Base-by-base conservation (phyloP, 805 yeast genomes). In the Candida piceae region DNA sequence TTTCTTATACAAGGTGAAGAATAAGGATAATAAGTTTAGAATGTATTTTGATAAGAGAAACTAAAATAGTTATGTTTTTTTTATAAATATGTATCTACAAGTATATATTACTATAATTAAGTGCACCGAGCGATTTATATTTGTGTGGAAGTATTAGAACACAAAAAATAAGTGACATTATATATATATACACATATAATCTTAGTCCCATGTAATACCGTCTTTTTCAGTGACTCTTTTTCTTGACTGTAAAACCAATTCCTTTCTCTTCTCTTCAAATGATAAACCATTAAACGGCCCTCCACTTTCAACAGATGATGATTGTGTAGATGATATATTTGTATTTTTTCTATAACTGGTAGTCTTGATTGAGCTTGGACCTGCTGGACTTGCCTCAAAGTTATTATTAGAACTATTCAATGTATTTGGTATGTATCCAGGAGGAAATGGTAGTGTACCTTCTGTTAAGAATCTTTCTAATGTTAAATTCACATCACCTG, bases 401-500 rank as follows among this genome's bases (percentile, higher is more conserved):
- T 16, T 28, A 18, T 32, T 31, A 8, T 34, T 26, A 7, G n/a
- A 13, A 17, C 8, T 41, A 18, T 27, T n/a, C n/a, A n/a, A n/a
- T 7, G 6, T 6, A 7, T 20, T 27, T 9, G 29, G 22, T 7
- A 39, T n/a, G n/a, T 23, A 22, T 7, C 41, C 42, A 6, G 51
- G 51, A 6, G 44, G 44, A 13, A 30, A 27, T 15, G 87, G 85
- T 35, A 82, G 69, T 12, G 63, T 62, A 10, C 83, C 80, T 26
- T 70, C 75, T 35, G 72, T 71, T 55, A 90, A 67, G 45, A 74
- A 79, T 30, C 78, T 70, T 35, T 87, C 84, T 8, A 88, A 79
- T 0, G 97, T 89, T 7, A 61, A 72, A 57, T 86, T 89, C 1
- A 89, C 89, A 7, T 84, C 79, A 0, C 95, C 94, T 0, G 93